phyloP scores from a whole-genome alignment of 495 filamentous ascomycete species.

The Hypoxylon lienhwacheense region DNA sequence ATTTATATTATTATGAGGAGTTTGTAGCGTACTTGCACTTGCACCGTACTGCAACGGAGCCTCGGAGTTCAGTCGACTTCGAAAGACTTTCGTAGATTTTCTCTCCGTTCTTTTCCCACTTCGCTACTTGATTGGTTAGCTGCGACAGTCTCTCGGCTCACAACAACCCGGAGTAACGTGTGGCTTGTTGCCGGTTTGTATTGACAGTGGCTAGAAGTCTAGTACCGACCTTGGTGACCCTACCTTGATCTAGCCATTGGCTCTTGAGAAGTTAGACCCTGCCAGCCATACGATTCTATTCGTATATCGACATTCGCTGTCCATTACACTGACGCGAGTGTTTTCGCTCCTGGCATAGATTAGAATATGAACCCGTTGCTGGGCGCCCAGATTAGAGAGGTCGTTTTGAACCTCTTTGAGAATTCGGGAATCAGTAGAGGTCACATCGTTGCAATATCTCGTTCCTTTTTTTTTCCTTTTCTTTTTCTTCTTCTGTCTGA shows the following conservation, averaged over 20 bases:
- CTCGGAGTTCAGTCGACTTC: slow-evolving; percentile 22
- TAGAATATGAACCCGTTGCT: slow-evolving; percentile 48
- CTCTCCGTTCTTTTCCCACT: slow-evolving; percentile 8
- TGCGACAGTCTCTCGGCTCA: slow-evolving; percentile 10
- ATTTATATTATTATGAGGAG: slow-evolving; percentile 2
- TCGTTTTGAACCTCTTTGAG: slow-evolving; percentile 50
- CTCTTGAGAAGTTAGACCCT: slow-evolving; percentile 11
- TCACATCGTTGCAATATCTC: slow-evolving; percentile 42
- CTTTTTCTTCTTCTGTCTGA: slow-evolving; percentile 13
- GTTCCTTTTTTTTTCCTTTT: slow-evolving; percentile 35
- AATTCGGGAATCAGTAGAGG: slow-evolving; percentile 55
- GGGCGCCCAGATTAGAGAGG: slow-evolving; percentile 52
- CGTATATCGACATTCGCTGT: slow-evolving; percentile 45
- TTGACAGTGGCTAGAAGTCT: slow-evolving; percentile 2
- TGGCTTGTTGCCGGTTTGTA: neutral
- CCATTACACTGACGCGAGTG: slow-evolving; percentile 43
- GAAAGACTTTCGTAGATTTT: slow-evolving; percentile 19
- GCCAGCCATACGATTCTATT: slow-evolving; percentile 39
- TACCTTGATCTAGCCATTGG: neutral
- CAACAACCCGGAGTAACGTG: slow-evolving; percentile 3
- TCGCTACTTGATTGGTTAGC: slow-evolving; percentile 16
- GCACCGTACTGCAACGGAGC: slow-evolving; percentile 15
- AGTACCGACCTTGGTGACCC: slow-evolving; percentile 7
- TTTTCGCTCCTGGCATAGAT: slow-evolving; percentile 50
- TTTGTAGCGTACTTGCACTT: slow-evolving; percentile 11